Evolutionary conservation across 169 alveolate genomes (phyloP), one percentile per base, ranked within the genome.

Genomic region (Sarcocystis neurona): DNA sequence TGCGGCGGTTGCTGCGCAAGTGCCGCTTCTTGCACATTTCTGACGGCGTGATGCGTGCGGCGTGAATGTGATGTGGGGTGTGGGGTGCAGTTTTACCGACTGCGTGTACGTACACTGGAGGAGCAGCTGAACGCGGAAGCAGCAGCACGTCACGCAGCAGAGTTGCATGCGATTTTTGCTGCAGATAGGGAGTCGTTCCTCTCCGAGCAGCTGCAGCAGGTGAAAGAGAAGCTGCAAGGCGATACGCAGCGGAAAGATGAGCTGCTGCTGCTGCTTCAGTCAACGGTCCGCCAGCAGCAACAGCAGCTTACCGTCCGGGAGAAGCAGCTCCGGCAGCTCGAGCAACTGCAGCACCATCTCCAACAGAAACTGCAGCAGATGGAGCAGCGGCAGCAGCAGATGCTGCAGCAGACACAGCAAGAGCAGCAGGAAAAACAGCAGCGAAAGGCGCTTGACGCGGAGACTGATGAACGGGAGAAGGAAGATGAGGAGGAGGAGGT

Each of bases 231-330:
- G 56, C 53, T 72, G 23, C 47, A 18, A 1, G 82, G 82, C n/a
- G 82, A 72, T 39, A 27, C 41, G 48, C 41, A 72, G 82, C 23
- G 82, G 20, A 32, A 53, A 2, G 82, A 72, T 39, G 82, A 72
- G 18, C 32, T 72, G 2, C 56, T 72, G 27, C 82, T 39, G 34
- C 20, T 72, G 58, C 82, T 72, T 6, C 56, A 72, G 82, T 32
- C 41, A 1, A 72, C 34, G 10, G 34, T 72, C 30, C 56, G 8
- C 39, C 53, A 72, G 12, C 53, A 39, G 58, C 82, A 72, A 39
- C 56, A 72, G 56, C 82, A 72, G 27, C 82, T 72, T 27, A 32
- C 56, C 15, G 39, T 72, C 27, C 82, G 82, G 58, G 82, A 72
- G 56, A 6, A 53, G 3, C 82, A 39, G 30, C 6, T 72, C 34